Evolutionary conservation across 2,329 filamentous ascomycete species (phyloP).

Genomic region (Xylaria sp.): DNA sequence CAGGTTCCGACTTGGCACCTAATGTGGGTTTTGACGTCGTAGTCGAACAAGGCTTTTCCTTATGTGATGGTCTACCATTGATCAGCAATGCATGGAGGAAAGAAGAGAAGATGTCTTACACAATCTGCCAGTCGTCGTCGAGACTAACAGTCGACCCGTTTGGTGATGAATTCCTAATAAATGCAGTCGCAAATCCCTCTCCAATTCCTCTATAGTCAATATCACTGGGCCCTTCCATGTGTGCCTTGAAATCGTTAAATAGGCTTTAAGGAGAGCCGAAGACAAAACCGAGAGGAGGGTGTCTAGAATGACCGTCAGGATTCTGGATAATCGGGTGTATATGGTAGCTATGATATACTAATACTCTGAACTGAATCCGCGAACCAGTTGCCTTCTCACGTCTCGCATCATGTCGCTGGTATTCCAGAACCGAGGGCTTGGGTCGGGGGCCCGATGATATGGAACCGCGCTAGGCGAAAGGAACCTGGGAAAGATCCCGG

Average conservation of each 20-base stretch:
- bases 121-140: slow-evolving; percentile 34
- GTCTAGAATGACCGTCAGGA: not conserved
- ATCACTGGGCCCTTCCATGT: slow-evolving; percentile 37
- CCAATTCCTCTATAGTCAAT: slow-evolving; percentile 43
- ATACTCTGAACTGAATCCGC: slow-evolving; percentile 9
- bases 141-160: slow-evolving; percentile 37
- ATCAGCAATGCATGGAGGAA: not conserved
- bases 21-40: not conserved
- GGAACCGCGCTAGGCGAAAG: slow-evolving; percentile 3
- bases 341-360: slow-evolving; percentile 3
- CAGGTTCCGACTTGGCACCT: not conserved
- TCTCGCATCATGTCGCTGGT: not conserved
- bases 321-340: not conserved
- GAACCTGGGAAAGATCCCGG: slow-evolving; percentile 9
- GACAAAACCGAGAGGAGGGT: not conserved
- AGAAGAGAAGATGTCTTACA: slow-evolving; percentile 37
- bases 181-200: slow-evolving; percentile 32
- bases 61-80: not conserved
- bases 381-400: slow-evolving; percentile 24
- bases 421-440: slow-evolving; percentile 3
- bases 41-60: not conserved
- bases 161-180: slow-evolving; percentile 36
- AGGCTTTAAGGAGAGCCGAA: not conserved
- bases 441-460: slow-evolving; percentile 10
- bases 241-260: not conserved